Evolutionary conservation across 1,284 basidiomycete genomes (phyloP), one percentile per base, ranked within the genome.

Genomic region (Pyrrhoderma noxium): DNA sequence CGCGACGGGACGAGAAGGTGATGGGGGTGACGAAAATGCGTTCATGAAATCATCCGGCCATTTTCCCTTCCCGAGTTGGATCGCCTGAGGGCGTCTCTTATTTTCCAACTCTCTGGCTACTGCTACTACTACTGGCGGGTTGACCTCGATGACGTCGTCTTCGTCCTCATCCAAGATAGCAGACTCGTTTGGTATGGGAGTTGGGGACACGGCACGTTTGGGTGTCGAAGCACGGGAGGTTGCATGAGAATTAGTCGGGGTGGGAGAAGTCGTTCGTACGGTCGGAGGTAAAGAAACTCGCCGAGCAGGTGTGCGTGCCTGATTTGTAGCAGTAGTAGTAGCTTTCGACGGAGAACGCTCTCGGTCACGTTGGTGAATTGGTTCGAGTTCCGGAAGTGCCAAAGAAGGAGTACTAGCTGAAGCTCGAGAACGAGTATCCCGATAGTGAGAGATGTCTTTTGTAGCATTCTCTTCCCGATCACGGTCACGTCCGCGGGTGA

Each of bases 11-110:
- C 61, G 27, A 31, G 27, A 31, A 31, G 62, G 54, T 53, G 50
- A 47, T 11, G 55, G 48, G 13, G 52, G 14, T 39, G 45, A 50
- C 8, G 39, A 18, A 58, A 82, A 77, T 19, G 70, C 78, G 60
- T 79, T 77, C 52, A 87, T 63, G 61, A 87, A 87, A 64, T 89
- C 86, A 62, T 89, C 85, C 1, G 87, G 85, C 84, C 85, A 88
- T 64, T 85, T 87, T 52, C 82, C 85, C 64, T 89, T 85, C 38
- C 80, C 79, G 45, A 87, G 76, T 53, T 80, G 74, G 57, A 86
- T 71, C 18, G 69, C 48, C 52, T 55, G 48, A 56, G 68, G 55
- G 53, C 47, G 46, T 51, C 41, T n/a, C n/a, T n/a, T n/a, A n/a
- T n/a, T n/a, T n/a, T n/a, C n/a, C n/a, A 48, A 36, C 23, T 53